Percentiles rank a stretch among this genome's conserved stretches.
These are phyloP conservation scores for Pleurotus giganteus DNA, from an alignment of 768 basidiomycete genomes.

Conservation along the genomic window DNA sequence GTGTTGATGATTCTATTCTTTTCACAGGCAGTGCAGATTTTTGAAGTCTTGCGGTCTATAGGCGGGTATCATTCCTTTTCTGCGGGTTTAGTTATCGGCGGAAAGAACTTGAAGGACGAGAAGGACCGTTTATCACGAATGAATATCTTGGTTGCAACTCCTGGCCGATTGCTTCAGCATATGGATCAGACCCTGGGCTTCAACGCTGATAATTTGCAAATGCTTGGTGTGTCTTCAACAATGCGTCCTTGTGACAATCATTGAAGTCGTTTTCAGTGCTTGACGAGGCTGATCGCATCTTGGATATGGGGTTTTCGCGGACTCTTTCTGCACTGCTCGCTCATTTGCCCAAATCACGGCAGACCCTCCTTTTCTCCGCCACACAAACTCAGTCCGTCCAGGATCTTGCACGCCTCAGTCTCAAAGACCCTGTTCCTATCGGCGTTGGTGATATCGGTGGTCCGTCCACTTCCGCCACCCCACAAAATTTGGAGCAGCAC, in stretches of 20 bases:
- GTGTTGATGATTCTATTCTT: neutral
- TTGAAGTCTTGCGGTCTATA: slow-evolving; percentile 91
- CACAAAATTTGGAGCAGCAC: slow-evolving; percentile 81
- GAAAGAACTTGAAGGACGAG: slow-evolving; percentile 94
- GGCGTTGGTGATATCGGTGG: slow-evolving; percentile 51
- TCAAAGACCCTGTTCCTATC: slow-evolving; percentile 77
- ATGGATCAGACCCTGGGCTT: slow-evolving; percentile 98
- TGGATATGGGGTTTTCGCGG: slow-evolving; percentile 93
- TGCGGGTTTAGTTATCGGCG: slow-evolving; percentile 93
- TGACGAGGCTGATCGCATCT: slow-evolving; percentile 94
- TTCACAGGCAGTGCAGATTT: slow-evolving; percentile 91
- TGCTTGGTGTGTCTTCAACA: slow-evolving; percentile 64
- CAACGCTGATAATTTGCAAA: slow-evolving; percentile 85
- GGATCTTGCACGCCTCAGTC: slow-evolving; percentile 86
- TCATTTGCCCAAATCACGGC: slow-evolving; percentile 87
- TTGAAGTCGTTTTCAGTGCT: slow-evolving; percentile 54
- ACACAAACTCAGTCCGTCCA: slow-evolving; percentile 90
- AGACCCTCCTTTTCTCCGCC: slow-evolving; percentile 95
- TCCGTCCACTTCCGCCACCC: slow-evolving; percentile 53
- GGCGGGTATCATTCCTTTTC: slow-evolving; percentile 91
- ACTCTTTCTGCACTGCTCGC: slow-evolving; percentile 89
- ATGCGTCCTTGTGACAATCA: neutral
- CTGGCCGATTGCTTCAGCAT: slow-evolving; percentile 92
- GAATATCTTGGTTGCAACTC: slow-evolving; percentile 99
- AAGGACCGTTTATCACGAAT: slow-evolving; percentile 83